phyloP scores from a whole-genome alignment of 345 rosid species.

The Rubroshorea leprosula region DNA sequence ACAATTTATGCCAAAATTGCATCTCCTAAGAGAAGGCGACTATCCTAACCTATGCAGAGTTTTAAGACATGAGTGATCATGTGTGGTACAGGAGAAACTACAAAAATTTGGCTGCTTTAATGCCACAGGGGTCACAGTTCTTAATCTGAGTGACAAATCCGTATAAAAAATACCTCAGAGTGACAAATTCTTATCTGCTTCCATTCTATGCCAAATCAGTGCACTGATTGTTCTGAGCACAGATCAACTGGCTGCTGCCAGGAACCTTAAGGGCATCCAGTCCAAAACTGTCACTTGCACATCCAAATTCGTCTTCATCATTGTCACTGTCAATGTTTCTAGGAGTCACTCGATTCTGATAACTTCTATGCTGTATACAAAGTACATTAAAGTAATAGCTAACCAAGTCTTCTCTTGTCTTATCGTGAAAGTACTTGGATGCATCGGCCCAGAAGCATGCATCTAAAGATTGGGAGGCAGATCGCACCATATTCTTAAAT shows the following conservation, averaged over 20 bases:
- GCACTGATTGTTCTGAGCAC: conserved; percentile 45
- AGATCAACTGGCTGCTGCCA: conserved; percentile 33
- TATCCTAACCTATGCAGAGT: too few species aligned
- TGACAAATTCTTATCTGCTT: too few species aligned
- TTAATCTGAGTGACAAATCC: too few species aligned
- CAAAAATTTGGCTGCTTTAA: too few species aligned
- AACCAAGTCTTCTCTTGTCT: conserved; percentile 49
- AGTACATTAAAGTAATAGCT: conserved; percentile 73
- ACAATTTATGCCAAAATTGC: too few species aligned
- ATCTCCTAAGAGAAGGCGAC: too few species aligned
- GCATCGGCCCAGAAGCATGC: conserved; percentile 39
- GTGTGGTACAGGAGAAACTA: too few species aligned
- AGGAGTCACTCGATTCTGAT: conserved; percentile 66
- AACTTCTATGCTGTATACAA: conserved; percentile 45
- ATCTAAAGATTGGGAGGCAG: conserved; percentile 22
- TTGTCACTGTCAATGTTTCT: conserved; percentile 47
- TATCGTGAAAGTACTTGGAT: conserved; percentile 25
- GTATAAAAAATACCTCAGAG: too few species aligned
- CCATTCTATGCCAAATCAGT: conserved; percentile 29
- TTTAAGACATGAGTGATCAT: too few species aligned
- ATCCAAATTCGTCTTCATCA: conserved; percentile 36
- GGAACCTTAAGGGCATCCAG: conserved; percentile 27
- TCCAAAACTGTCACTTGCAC: conserved; percentile 43
- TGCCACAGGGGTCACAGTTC: too few species aligned
- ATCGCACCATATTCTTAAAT: conserved; percentile 38